Conservation (phyloP, 805 yeast species). For the Priceomyces carsonii region DNA sequence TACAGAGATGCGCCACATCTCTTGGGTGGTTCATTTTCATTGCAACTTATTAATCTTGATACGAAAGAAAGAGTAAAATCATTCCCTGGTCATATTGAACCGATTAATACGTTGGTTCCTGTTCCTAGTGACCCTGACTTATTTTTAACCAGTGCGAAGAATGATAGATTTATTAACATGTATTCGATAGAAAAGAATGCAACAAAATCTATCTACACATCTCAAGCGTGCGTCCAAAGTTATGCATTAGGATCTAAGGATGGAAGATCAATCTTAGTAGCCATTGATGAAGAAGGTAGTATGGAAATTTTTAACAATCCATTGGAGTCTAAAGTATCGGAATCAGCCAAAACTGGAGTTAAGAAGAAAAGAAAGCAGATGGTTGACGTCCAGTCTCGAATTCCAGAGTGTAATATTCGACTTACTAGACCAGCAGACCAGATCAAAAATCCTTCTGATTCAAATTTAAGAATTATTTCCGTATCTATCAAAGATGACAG, state of each 20-base stretch:
- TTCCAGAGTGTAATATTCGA: constrained; percentile 45
- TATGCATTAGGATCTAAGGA: constrained; percentile 40
- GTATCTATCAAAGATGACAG: constrained; percentile 30
- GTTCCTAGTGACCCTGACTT: constrained; percentile 36
- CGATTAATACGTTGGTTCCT: constrained; percentile 52
- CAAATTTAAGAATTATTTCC: constrained; percentile 28
- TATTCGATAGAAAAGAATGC: constrained; percentile 50
- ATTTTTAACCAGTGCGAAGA: constrained; percentile 70
- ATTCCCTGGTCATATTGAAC: constrained; percentile 77
- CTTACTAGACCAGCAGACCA: constrained; percentile 49
- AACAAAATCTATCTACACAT: constrained; percentile 60
- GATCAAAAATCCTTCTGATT: constrained; percentile 30
- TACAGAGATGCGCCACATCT: constrained; percentile 42
- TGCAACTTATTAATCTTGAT: constrained; percentile 50
- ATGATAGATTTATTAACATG: constrained; percentile 80
- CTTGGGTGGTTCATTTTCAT: constrained; percentile 66
- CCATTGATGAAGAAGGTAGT: constrained; percentile 71
- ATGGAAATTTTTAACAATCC: constrained; percentile 73
- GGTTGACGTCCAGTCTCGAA: constrained; percentile 47
- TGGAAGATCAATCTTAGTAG: constrained; percentile 43
- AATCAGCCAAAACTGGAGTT: constrained; percentile 23
- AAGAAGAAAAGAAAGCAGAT: constrained; percentile 47
- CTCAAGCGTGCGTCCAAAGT: constrained; percentile 60
- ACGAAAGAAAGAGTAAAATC: constrained; percentile 44
- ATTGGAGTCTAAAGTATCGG: constrained; percentile 26